Base-by-base conservation (phyloP, 192 early-diverging fungal species). In the Coemansia asiatica region DNA sequence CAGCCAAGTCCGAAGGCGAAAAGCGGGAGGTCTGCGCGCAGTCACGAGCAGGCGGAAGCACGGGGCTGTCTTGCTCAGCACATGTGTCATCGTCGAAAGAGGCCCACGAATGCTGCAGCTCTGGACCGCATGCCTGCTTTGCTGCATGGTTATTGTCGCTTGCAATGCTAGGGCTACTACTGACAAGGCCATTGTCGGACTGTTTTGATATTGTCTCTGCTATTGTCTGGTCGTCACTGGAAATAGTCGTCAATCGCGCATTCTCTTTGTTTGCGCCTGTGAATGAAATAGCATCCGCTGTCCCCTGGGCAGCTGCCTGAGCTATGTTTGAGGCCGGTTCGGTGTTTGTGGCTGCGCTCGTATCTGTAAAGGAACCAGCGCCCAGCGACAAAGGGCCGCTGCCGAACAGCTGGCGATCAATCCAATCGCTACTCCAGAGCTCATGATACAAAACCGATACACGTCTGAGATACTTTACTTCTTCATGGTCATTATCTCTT, bases 381-480 rank as follows among this genome's bases (percentile, higher is more conserved):
- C 23, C 26, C n/a, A 26, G 21, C 3, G 58, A 36, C 25, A 61
- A n/a, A 13, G 59, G 58, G 10, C 59, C 66, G 3, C 31, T 53
- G 36, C 67, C 38, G 38, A 60, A 68, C 4, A 66, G 19, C 48
- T 68, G 69, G 15, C 60, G 44, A n/a, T 81, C 78, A 22, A 69
- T 48, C 78, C 78, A 81, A 44, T 81, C 78, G 38, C 62, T 63
- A 65, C 38, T 72, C 78, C 78, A 81, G 53, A 81, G 61, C 66
- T 81, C 78, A 15, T 81, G 78, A 54, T 81, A 81, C 27, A 81
- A 69, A 4, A 75, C 66, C 6, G 78, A 81, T 13, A 72, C 78
- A 23, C 72, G 78, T n/a, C 78, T 68, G 66, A 81, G 36, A 28
- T 81, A 81, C 53, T 71, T 46, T 66, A 75, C 72, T 29, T 81